Evolutionary conservation across 768 basidiomycete species (phyloP), one percentile per base, ranked within the genome.

Genomic region (Crepidotus variabilis): DNA sequence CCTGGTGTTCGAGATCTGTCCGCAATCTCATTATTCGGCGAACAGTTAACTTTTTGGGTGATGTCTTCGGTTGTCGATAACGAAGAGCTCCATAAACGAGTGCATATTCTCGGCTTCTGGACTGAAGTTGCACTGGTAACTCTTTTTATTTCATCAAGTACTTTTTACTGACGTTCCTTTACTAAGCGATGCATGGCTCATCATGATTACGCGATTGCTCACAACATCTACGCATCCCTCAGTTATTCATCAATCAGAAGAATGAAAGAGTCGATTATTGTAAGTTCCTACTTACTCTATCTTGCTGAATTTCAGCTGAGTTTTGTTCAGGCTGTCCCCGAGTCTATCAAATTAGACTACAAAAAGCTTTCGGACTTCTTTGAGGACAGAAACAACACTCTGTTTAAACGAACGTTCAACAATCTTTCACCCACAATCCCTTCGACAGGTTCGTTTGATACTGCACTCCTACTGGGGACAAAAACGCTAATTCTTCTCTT

Each of bases 131-230:
- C 80, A 20, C 67, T 60, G 11, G 80, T 82, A 57, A 56, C 71
- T 61, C 11, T 54, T 6, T 18, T 48, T n/a, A n/a, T 46, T 21
- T 9, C 28, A 49, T 11, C 18, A 10, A 35, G 1, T 36, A n/a
- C 20, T 22, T 49, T 49, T 47, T 23, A 34, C 24, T 43, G 18
- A 43, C 39, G 5, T 16, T 43, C 5, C 13, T 51, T 23, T 13
- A 58, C 45, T 6, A 54, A 83, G 82, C 66, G 71, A 52, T 81
- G 78, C 48, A 66, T 80, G 32, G 67, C 69, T 20, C 64, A 78
- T 22, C 72, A 77, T 34, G 82, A 84, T 55, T 82, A 75, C 55
- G 74, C 73, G 32, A 69, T 67, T 13, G 75, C 79, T 14, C 70
- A 72, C 52, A 62, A 72, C 28, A 75, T 83, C 14, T 71, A 71